phyloP scores from a whole-genome alignment of 75 land plant species.

The Pseudotsuga menziesii region DNA sequence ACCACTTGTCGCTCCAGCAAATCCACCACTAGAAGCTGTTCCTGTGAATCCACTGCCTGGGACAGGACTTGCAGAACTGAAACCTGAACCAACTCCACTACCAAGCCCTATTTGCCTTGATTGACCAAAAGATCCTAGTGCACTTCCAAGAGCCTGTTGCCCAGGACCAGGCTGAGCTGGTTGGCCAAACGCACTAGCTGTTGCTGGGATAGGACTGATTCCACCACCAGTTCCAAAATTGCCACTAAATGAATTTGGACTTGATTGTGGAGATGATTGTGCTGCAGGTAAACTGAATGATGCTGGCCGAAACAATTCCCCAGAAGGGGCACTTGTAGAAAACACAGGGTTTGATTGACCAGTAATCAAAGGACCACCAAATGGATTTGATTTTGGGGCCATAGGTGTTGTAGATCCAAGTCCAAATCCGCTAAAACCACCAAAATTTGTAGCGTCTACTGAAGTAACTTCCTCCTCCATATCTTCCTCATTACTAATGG shows the following conservation, averaged over 20 bases:
- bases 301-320: slow-evolving; percentile 82
- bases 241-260: slow-evolving; percentile 14
- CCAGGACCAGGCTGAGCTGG: slow-evolving; percentile 81
- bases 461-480: slow-evolving; percentile 93
- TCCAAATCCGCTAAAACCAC: slow-evolving; percentile 63
- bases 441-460: slow-evolving; percentile 32
- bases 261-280: slow-evolving; percentile 36
- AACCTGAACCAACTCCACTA: slow-evolving; percentile 31
- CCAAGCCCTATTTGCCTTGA: slow-evolving; percentile 89
- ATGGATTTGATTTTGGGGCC: slow-evolving; percentile 61
- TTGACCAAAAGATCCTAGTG: slow-evolving; percentile 94
- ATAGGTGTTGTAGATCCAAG: slow-evolving; percentile 46
- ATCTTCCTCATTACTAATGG: slow-evolving; percentile 70
- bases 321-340: slow-evolving; percentile 36
- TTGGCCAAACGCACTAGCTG: slow-evolving; percentile 65
- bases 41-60: slow-evolving; percentile 32
- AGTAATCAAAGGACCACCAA: slow-evolving; percentile 49
- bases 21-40: slow-evolving; percentile 42
- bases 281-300: slow-evolving; percentile 61
- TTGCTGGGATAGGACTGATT: slow-evolving; percentile 20
- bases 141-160: slow-evolving; percentile 92
- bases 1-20: slow-evolving; percentile 35
- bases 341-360: slow-evolving; percentile 29
- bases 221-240: slow-evolving; percentile 42
- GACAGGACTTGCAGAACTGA: slow-evolving; percentile 25